These are phyloP conservation scores for Gliomastix tumulicola DNA, from an alignment of 2,329 filamentous ascomycete species.

Conservation along the genomic window DNA sequence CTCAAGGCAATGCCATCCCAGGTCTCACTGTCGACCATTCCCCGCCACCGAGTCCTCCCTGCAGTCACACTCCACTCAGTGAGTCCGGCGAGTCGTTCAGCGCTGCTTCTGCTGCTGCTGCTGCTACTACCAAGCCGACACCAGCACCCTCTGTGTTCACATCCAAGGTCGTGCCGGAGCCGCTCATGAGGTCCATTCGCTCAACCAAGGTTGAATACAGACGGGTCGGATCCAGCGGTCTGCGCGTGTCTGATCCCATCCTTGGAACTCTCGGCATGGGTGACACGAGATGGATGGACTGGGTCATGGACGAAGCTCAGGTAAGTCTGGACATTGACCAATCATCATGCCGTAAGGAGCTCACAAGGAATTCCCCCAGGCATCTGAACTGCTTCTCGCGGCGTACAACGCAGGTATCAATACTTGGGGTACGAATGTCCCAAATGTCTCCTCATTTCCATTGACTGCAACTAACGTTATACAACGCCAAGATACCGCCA, in stretches of 20 bases:
- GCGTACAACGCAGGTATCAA: not conserved
- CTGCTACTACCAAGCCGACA: no score
- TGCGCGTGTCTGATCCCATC: conserved; percentile 25
- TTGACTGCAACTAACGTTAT: not conserved
- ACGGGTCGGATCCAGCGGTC: conserved; percentile 24
- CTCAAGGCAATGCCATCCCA: no score
- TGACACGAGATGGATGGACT: conserved; percentile 14
- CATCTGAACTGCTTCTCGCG: not conserved
- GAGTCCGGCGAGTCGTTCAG: no score
- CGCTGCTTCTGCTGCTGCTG: not conserved
- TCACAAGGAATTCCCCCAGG: not conserved
- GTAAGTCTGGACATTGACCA: conserved; percentile 28
- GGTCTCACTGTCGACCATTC: no score
- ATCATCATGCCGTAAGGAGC: not conserved
- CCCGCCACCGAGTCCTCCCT: no score
- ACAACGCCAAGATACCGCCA: conserved; percentile 34
- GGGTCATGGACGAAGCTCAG: conserved; percentile 8
- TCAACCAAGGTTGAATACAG: conserved; percentile 26
- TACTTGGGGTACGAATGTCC: not conserved
- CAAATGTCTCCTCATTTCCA: no score
- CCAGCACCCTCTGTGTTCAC: no score
- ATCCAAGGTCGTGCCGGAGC: no score
- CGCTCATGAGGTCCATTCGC: conserved; percentile 17
- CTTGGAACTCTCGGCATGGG: conserved; percentile 20
- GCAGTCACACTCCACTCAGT: no score